Conservation (phyloP, 2,329 filamentous ascomycete species). For the Parafenestella ontariensis region DNA sequence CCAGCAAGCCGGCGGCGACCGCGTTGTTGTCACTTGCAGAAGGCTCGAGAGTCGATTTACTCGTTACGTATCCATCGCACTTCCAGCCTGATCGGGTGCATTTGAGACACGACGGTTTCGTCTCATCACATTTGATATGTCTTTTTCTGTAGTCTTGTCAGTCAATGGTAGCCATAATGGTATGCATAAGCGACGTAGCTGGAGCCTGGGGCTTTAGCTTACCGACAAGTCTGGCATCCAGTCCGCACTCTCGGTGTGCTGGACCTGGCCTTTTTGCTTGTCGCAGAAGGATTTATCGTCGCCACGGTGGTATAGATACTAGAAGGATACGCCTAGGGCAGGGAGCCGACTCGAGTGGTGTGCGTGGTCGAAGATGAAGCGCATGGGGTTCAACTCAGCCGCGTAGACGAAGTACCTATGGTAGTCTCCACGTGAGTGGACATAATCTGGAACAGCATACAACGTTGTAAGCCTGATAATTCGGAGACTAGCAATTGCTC, state of each 20-base stretch:
- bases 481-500: no score
- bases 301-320: neutral
- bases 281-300: neutral
- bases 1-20: neutral
- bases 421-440: no score
- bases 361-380: no score
- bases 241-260: conserved; percentile 7
- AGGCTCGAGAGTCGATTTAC: neutral
- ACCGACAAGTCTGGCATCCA: conserved; percentile 11
- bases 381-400: no score
- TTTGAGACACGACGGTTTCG: conserved; percentile 4
- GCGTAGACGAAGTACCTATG: no score
- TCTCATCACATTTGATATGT: conserved; percentile 10
- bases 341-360: neutral
- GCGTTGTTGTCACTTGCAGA: neutral
- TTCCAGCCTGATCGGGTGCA: conserved; percentile 6
- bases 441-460: neutral
- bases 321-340: neutral
- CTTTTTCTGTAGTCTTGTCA: conserved; percentile 3
- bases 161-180: no score
- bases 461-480: no score
- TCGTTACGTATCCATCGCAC: conserved; percentile 1
- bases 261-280: conserved; percentile 1
- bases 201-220: neutral
- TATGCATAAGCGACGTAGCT: neutral